Evolutionary conservation across 805 yeast species (phyloP), one percentile per base, ranked within the genome.

Genomic region (Blastobotrys peoriensis): DNA sequence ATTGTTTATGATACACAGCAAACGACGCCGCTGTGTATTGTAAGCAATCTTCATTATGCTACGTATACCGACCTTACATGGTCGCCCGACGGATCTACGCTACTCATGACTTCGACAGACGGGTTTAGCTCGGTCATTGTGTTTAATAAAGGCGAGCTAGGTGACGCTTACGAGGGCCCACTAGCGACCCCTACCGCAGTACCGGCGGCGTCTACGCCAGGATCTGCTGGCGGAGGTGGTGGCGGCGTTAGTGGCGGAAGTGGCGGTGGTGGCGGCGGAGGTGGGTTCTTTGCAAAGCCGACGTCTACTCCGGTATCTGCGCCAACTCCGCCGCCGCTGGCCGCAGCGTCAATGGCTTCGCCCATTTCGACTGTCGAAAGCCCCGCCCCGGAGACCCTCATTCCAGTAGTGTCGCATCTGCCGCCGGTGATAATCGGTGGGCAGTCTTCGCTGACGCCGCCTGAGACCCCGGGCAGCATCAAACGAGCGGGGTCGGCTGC

Each of bases 11-110:
- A 87, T 53, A 91, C 98, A 0, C 84, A 81, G 50, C 70, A 72
- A 25, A 56, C 70, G 20, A 63, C 71, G 45, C 95, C 97, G 2
- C 56, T 93, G 18, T 93, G 89, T 3, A 66, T 76, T 10, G 82
- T 83, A 2, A 74, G 85, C 0, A 87, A 87, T 55, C 68, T 93
- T 41, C 98, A 93, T 60, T 89, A 89, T 57, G 81, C 94, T 2
- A 78, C 93, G 1, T 73, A 93, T 27, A 89, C 98, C 0, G 98
- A 93, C 60, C 58, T 91, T 39, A 66, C 82, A 5, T 93, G 98
- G 98, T 74, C 85, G 18, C 63, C 66, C 3, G 88, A 86, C 61
- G 98, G 98, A 0, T 63, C 64, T 13, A 66, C 75, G 10, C 63
- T 93, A 15, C 68, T 91, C 54, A 70, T 85, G 19, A 79, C 95